These are phyloP conservation scores for Malassezia equina DNA, from an alignment of 1,284 basidiomycete genomes.

Conservation along the genomic window DNA sequence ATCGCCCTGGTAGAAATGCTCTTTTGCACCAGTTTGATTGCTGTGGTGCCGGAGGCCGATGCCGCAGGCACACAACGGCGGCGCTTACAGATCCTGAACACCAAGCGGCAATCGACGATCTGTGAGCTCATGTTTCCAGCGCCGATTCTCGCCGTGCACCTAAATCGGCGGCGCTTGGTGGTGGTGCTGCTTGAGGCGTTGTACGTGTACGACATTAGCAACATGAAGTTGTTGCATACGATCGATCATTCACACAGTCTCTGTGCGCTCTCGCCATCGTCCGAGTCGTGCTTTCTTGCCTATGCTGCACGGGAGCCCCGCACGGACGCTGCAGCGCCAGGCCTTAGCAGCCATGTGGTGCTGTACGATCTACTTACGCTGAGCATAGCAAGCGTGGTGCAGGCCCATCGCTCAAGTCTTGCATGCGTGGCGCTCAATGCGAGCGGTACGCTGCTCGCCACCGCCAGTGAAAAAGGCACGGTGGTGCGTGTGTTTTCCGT, in stretches of 20 bases:
- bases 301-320: slow-evolving; percentile 63
- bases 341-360: slow-evolving; percentile 43
- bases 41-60: slow-evolving; percentile 57
- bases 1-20: slow-evolving; percentile 96
- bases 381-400: slow-evolving; percentile 85
- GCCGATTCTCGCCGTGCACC: slow-evolving; percentile 85
- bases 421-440: slow-evolving; percentile 77
- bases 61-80: not conserved
- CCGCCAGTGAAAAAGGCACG: slow-evolving; percentile 88
- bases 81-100: slow-evolving; percentile 84
- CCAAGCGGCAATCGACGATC: slow-evolving; percentile 88
- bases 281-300: slow-evolving; percentile 87
- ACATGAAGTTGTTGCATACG: slow-evolving; percentile 93
- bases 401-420: slow-evolving; percentile 90
- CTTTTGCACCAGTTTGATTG: slow-evolving; percentile 94
- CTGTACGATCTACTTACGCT: slow-evolving; percentile 79
- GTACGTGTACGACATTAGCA: slow-evolving; percentile 97
- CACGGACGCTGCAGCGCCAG: slow-evolving; percentile 51
- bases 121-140: slow-evolving; percentile 96
- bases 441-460: slow-evolving; percentile 80
- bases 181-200: slow-evolving; percentile 92
- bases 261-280: slow-evolving; percentile 84
- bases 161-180: slow-evolving; percentile 89
- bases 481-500: slow-evolving; percentile 90
- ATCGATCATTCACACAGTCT: slow-evolving; percentile 97